Conservation (phyloP, 75 land plant genomes). For the Picea sitchensis region DNA sequence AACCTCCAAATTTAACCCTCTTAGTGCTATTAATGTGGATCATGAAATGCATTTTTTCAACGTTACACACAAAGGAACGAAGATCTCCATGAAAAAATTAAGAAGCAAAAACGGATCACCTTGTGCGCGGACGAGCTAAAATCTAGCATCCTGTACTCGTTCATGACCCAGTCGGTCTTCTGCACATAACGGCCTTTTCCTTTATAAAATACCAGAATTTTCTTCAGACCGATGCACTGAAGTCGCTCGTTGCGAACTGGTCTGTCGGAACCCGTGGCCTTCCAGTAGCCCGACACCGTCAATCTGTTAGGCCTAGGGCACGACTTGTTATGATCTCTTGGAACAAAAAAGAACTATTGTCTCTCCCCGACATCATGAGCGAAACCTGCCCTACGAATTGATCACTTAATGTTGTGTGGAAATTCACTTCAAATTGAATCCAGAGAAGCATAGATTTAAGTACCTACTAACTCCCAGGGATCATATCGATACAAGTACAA, state of each 20-base stretch:
- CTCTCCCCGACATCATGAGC: neutral
- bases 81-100: no score
- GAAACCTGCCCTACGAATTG: neutral
- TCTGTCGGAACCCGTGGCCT: neutral
- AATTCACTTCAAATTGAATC: neutral
- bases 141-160: neutral
- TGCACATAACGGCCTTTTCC: neutral
- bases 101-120: no score
- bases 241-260: neutral
- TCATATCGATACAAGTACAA: conserved; percentile 7
- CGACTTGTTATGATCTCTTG: neutral
- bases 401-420: neutral
- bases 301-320: neutral
- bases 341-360: neutral
- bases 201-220: neutral
- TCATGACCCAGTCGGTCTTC: neutral
- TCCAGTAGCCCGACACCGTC: neutral
- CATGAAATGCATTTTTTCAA: no score
- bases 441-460: neutral
- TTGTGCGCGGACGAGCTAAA: no score
- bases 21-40: no score
- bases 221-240: neutral
- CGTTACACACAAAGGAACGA: no score
- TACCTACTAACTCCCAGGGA: conserved; percentile 10
- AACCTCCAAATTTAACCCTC: no score